Percentiles rank a stretch among this genome's conserved stretches.
These are phyloP conservation scores for Mortierella sp. DNA, from an alignment of 371 early-diverging fungal genomes.

Conservation along the genomic window DNA sequence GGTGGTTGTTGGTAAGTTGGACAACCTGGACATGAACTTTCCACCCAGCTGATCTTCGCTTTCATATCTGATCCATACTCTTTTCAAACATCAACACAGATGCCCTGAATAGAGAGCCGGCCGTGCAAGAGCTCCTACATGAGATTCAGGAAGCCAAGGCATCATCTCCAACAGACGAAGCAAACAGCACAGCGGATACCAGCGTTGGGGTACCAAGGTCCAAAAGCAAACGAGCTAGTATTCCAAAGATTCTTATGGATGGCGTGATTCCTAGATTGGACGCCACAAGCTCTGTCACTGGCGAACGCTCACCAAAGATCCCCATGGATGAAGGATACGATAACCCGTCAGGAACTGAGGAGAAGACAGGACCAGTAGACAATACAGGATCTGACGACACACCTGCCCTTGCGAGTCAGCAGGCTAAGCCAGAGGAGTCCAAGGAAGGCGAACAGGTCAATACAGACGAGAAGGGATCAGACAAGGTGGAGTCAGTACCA, in stretches of 20 bases:
- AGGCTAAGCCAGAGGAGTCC: no score
- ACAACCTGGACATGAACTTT: no score
- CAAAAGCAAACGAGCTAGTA: conserved; percentile 19
- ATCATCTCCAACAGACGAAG: no score
- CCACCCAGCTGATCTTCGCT: no score
- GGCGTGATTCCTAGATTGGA: conserved; percentile 21
- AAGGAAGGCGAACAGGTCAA: no score
- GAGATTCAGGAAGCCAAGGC: conserved; percentile 7
- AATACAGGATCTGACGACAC: no score
- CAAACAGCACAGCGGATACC: neutral
- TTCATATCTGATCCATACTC: no score
- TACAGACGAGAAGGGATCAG: no score
- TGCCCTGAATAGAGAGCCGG: conserved; percentile 34
- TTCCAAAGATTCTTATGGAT: conserved; percentile 42
- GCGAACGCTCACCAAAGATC: conserved; percentile 18
- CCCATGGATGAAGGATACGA: conserved; percentile 44
- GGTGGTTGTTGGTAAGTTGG: conserved; percentile 63
- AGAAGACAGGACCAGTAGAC: no score
- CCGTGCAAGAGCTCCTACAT: conserved; percentile 36
- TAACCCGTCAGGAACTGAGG: neutral
- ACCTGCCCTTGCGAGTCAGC: no score
- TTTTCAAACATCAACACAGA: conserved; percentile 9
- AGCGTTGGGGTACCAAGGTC: neutral
- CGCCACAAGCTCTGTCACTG: neutral
- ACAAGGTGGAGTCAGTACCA: no score